A percentile compares a stretch with the other conserved stretches of the same genome.
Conservation (phyloP, 306 rosid genomes). For the Vigna nakashimae region DNA sequence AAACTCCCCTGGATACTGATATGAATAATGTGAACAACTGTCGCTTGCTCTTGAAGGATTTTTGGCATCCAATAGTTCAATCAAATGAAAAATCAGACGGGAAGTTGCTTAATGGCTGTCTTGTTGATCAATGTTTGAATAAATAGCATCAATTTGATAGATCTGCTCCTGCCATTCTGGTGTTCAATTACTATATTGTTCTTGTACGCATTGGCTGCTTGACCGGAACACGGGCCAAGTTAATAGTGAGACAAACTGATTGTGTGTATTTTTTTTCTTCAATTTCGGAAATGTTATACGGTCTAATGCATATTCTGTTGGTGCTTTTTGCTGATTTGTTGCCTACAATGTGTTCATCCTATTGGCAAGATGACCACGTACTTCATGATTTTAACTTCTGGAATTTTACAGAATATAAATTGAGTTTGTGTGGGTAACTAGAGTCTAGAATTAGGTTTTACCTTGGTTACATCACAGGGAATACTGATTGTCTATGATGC, state of each 20-base stretch:
- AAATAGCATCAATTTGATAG: slow-evolving; percentile 7
- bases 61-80: neutral
- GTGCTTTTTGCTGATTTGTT: slow-evolving; percentile 29
- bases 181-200: slow-evolving; percentile 8
- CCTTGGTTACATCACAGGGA: slow-evolving; percentile 43
- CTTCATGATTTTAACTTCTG: slow-evolving; percentile 28
- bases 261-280: neutral
- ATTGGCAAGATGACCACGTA: slow-evolving; percentile 27
- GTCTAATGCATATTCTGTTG: slow-evolving; percentile 34
- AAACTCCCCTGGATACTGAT: slow-evolving; percentile 5
- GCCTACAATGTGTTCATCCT: slow-evolving; percentile 24
- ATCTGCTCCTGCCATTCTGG: neutral
- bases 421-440: slow-evolving; percentile 26
- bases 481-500: slow-evolving; percentile 53
- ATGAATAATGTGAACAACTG: neutral
- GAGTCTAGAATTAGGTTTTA: slow-evolving; percentile 37
- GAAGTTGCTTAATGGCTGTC: slow-evolving; percentile 15
- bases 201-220: neutral
- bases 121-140: slow-evolving; percentile 27
- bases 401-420: slow-evolving; percentile 33
- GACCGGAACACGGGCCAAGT: slow-evolving; percentile 21
- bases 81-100: slow-evolving; percentile 16
- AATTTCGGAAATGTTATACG: slow-evolving; percentile 15
- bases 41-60: neutral
- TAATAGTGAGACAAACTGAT: slow-evolving; percentile 22